phyloP scores from a whole-genome alignment of 2,329 filamentous ascomycete species.

The Bisporella sp. region DNA sequence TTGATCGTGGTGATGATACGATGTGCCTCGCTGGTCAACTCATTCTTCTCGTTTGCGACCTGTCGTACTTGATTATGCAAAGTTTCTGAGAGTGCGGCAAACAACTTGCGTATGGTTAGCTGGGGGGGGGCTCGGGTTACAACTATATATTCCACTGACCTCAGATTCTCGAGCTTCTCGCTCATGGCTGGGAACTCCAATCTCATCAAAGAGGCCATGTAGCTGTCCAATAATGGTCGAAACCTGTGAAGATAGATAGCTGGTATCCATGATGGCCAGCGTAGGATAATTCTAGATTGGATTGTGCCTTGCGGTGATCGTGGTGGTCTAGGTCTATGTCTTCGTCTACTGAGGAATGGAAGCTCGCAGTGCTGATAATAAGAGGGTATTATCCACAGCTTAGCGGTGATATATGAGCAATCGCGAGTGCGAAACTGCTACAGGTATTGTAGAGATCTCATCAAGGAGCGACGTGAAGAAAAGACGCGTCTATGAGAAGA shows the following conservation, averaged over 20 bases:
- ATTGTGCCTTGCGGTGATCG: not conserved
- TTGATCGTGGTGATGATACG: conserved; percentile 77
- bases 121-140: not conserved
- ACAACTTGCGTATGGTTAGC: conserved; percentile 55
- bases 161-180: conserved; percentile 84
- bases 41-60: conserved; percentile 82
- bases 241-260: conserved; percentile 90
- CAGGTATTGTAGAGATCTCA: not conserved
- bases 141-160: conserved; percentile 43
- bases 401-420: not conserved
- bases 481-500: not conserved
- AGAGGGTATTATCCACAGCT: too few species aligned
- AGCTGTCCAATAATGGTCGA: conserved; percentile 89
- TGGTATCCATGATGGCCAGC: conserved; percentile 65
- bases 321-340: not conserved
- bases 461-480: not conserved
- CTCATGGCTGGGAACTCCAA: conserved; percentile 90
- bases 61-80: conserved; percentile 82
- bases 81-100: conserved; percentile 84
- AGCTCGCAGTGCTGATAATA: too few species aligned
- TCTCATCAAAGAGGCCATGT: conserved; percentile 94
- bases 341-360: too few species aligned
- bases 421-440: conserved; percentile 7
- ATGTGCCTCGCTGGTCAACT: conserved; percentile 83
- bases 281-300: not conserved